Evolutionary conservation across 176 grass and related monocot genomes (phyloP), one percentile per base, ranked within the genome.

Genomic region (Juncus inflexus): DNA sequence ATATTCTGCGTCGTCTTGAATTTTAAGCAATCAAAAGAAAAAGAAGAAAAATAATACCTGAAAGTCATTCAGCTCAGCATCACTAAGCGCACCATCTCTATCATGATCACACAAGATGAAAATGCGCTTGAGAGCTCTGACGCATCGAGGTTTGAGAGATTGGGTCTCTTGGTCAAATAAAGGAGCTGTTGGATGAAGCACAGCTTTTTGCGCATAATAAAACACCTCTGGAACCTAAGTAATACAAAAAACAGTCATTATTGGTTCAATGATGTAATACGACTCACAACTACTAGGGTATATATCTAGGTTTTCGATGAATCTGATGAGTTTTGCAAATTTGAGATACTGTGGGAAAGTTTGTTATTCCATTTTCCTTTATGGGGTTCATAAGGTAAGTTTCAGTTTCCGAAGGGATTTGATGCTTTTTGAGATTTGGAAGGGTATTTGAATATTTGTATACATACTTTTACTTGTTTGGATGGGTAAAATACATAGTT

Each of bases 151-250:
- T 62, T 99, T 94, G 45, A 99, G 58, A 70, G 89, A 84, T 51
- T 99, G 89, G 1, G 76, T 76, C 76, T 94, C 95, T 78, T 99
- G 89, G 73, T 99, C 95, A 80, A 99, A 99, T 0, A 94, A 80
- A 9, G 95, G 95, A 10, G 95, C 89, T 47, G 89, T 99, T 12
- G 95, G 89, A 67, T 99, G 89, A 67, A 99, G 79, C 43, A 99
- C 95, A 36, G 95, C 89, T 65, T 99, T 99, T 40, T 94, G 85
- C 58, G 95, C 95, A 78, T 99, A 94, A 58, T 94, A 92, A 68
- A 99, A 90, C 45, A 94, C 89, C 78, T 99, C 89, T 10, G 81
- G 86, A 9, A 99, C 88, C 95, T 94, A 73, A 43, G 72, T 35
- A 58, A 47, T 47, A 9, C 6, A 47, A 47, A 47, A 47, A 47